Percentiles rank a stretch among this genome's conserved stretches.
Conservation (phyloP, 768 basidiomycete species). For the Termitomyces sp. region DNA sequence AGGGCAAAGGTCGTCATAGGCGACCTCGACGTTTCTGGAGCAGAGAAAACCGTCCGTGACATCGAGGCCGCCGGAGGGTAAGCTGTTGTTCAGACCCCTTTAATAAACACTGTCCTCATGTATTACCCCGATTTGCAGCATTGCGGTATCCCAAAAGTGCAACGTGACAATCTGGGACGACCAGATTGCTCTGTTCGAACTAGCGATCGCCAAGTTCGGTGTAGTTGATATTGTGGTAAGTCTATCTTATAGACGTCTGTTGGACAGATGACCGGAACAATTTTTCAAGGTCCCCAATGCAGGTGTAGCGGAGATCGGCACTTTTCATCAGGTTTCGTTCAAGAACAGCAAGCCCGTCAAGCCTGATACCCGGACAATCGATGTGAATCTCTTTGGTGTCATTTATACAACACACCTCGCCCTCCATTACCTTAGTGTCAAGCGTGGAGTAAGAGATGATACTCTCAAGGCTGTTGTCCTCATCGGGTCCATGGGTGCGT, state of each 20-base stretch:
- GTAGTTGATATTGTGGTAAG: constrained; percentile 53
- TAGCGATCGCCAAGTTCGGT: constrained; percentile 41
- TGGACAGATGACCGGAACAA: neutral
- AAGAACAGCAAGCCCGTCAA: constrained; percentile 39
- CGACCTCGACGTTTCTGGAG: constrained; percentile 41
- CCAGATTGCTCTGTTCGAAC: constrained; percentile 47
- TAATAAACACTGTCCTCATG: neutral
- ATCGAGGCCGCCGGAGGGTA: constrained; percentile 44
- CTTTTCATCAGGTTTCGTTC: constrained; percentile 26
- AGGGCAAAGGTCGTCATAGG: constrained; percentile 56
- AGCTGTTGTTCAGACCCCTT: constrained; percentile 9
- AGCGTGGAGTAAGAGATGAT: constrained; percentile 22
- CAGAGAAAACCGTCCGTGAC: constrained; percentile 34
- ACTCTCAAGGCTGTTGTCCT: constrained; percentile 49
- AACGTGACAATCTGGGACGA: constrained; percentile 55
- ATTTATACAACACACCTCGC: constrained; percentile 49
- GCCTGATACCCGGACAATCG: constrained; percentile 40
- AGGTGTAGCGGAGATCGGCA: constrained; percentile 36
- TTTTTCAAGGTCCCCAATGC: constrained; percentile 44
- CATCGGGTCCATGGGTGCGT: constrained; percentile 52
- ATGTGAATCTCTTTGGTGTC: constrained; percentile 47
- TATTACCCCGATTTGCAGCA: constrained; percentile 23
- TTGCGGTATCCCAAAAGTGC: constrained; percentile 39
- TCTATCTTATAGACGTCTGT: neutral
- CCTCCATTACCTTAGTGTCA: constrained; percentile 43